Base-by-base conservation (phyloP, 306 rosid species). In the Sechiopsis laciniata region DNA sequence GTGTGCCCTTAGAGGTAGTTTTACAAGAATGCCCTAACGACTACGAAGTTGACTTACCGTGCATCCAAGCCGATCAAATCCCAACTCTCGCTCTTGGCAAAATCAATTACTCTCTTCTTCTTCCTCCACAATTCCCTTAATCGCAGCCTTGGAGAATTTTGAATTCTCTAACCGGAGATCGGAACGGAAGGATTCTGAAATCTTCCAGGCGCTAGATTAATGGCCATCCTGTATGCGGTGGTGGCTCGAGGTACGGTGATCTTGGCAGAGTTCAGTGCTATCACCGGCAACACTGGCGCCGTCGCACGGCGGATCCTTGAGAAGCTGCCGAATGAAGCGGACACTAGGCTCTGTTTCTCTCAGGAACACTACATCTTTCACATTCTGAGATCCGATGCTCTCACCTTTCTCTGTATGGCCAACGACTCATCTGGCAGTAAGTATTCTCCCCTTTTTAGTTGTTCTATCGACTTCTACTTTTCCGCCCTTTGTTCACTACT, bases 331-430 rank as follows among this genome's bases (percentile, higher is more conserved):
- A 70, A 80, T 13, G 95, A 89, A 75, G 87, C 86, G 10, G 99
- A 95, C 1, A 84, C 99, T 60, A 86, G 97, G 84, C 85, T 91
- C 52, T 95, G 99, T 84, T 95, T 95, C 85, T 91, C 97, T 13
- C 99, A 95, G 79, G 99, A 95, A 76, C 90, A 91, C 19, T 95
- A 86, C 78, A 95, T 91, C 84, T 95, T 95, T 74, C 97, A 95
- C 81, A 91, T 95, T 74, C 90, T 91, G 79, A 85, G 88, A 84
- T 78, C 91, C 72, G 95, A 91, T 78, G 91, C 87, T 77, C 81
- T 95, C 74, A 77, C 89, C 61, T 95, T 79, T 78, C 90, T 95
- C 77, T 95, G 99, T 78, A 89, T 95, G 96, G 96, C 99, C 69
- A 95, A 89, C 85, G 97, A 91, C 71, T 79, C 97, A 62, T 95